phyloP scores from a whole-genome alignment of 345 rosid species.

The Eucalyptus globulus region DNA sequence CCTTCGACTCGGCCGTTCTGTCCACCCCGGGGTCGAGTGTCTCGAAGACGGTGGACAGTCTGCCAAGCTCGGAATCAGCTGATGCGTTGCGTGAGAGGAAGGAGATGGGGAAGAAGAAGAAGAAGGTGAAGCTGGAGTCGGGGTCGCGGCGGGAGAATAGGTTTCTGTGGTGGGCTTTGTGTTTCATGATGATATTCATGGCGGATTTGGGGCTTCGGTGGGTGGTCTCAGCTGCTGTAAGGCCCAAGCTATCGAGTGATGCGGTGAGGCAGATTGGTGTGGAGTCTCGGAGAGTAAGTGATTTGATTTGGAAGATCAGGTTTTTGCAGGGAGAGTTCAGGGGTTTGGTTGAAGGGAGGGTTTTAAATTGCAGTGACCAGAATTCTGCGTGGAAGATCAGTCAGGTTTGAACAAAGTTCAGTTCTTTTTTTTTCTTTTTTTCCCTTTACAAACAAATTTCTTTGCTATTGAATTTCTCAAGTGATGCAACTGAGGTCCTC shows the following conservation, averaged over 20 bases:
- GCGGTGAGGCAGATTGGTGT: slow-evolving; percentile 27
- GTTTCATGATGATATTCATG: slow-evolving; percentile 20
- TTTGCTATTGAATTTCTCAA: background rate
- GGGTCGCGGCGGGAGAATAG: background rate
- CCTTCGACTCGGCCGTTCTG: slow-evolving; percentile 27
- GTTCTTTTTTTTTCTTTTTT: background rate
- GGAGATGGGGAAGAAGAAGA: slow-evolving; percentile 9
- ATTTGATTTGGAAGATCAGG: slow-evolving; percentile 26
- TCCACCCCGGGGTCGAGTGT: slow-evolving; percentile 48
- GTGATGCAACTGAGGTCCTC: background rate
- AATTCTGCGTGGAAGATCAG: slow-evolving; percentile 49
- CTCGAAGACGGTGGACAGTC: background rate
- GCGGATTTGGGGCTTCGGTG: slow-evolving; percentile 34
- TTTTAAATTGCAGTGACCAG: slow-evolving; percentile 38
- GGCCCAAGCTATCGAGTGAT: slow-evolving; percentile 30
- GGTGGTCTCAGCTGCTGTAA: slow-evolving; percentile 16
- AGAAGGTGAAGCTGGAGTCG: background rate
- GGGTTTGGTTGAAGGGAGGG: slow-evolving; percentile 12
- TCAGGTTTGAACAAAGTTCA: slow-evolving; percentile 27
- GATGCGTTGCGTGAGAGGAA: background rate
- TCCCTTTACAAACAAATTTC: background rate
- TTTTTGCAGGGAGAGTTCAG: slow-evolving; percentile 36
- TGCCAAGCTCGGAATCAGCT: slow-evolving; percentile 13
- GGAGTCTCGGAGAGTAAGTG: slow-evolving; percentile 23
- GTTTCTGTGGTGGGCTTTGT: slow-evolving; percentile 11